Evolutionary conservation across 1,284 basidiomycete species (phyloP).

Genomic region (Apiotrichum akiyoshidainum): DNA sequence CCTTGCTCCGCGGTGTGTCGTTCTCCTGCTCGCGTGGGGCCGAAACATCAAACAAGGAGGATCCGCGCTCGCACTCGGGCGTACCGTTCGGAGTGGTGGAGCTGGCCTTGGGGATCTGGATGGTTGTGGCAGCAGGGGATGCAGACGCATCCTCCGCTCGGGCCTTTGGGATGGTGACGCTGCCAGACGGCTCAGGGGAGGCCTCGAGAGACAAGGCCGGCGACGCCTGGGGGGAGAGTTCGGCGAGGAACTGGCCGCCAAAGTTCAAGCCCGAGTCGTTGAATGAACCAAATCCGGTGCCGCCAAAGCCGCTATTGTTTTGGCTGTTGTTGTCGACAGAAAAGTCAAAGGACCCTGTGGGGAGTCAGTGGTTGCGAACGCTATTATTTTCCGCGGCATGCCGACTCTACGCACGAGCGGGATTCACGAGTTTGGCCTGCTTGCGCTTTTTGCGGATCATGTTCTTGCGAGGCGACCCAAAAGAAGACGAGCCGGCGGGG

Average conservation of each 20-base stretch:
- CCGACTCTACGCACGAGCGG: conserved; percentile 7
- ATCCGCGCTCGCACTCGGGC: background rate
- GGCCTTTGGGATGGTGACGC: background rate
- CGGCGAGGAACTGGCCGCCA: background rate
- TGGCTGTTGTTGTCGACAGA: background rate
- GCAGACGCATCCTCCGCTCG: background rate
- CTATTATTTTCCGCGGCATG: background rate
- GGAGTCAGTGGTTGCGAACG: background rate
- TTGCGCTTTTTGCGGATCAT: conserved; percentile 10
- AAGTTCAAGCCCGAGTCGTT: conserved; percentile 2
- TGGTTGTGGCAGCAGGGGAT: background rate
- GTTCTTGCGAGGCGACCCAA: conserved; percentile 3
- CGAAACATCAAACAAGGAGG: background rate
- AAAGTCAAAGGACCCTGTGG: conserved; percentile 5
- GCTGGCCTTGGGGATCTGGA: background rate
- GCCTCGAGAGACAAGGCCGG: background rate
- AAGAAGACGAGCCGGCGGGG: background rate
- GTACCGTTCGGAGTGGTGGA: background rate
- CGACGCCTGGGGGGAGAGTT: background rate
- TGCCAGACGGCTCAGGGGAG: background rate
- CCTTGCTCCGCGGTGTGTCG: background rate
- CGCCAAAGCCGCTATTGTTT: background rate
- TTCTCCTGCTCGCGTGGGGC: no score
- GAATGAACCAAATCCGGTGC: background rate
- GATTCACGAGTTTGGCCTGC: conserved; percentile 12